phyloP scores from a whole-genome alignment of 257 asterid genomes.

The Apocynum venetum region DNA sequence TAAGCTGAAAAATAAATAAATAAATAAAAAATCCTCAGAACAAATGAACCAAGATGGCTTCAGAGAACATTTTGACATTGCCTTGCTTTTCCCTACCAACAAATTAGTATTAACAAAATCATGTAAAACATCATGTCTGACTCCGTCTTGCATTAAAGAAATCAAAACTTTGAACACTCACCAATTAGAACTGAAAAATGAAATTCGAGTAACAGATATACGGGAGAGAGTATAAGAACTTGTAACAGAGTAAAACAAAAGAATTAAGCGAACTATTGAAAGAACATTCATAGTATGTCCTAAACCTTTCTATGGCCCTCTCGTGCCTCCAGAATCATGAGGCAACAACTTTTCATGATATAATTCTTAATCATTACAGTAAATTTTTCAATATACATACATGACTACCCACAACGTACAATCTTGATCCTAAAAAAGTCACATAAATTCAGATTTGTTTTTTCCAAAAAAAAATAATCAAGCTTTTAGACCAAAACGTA shows the following conservation, averaged over 20 bases:
- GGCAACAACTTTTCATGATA: background rate
- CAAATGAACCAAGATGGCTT: background rate
- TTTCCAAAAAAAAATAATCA: too few species aligned
- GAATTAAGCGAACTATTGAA: too few species aligned
- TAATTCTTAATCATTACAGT: background rate
- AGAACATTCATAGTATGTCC: background rate
- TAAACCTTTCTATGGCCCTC: background rate
- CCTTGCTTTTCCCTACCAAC: background rate
- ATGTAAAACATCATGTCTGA: background rate
- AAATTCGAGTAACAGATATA: background rate
- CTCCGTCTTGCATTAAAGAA: background rate
- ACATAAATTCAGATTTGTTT: too few species aligned
- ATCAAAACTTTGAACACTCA: background rate
- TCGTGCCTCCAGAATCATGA: background rate
- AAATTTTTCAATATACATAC: too few species aligned
- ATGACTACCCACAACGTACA: too few species aligned
- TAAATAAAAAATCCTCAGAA: background rate
- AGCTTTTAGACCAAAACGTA: too few species aligned
- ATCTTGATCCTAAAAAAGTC: too few species aligned
- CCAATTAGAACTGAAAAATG: background rate
- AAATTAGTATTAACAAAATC: background rate
- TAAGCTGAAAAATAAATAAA: background rate
- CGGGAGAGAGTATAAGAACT: background rate
- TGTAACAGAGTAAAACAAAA: background rate
- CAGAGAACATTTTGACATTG: background rate